Conservation (phyloP, 2,329 filamentous ascomycete species). For the Nemania bipapillata region DNA sequence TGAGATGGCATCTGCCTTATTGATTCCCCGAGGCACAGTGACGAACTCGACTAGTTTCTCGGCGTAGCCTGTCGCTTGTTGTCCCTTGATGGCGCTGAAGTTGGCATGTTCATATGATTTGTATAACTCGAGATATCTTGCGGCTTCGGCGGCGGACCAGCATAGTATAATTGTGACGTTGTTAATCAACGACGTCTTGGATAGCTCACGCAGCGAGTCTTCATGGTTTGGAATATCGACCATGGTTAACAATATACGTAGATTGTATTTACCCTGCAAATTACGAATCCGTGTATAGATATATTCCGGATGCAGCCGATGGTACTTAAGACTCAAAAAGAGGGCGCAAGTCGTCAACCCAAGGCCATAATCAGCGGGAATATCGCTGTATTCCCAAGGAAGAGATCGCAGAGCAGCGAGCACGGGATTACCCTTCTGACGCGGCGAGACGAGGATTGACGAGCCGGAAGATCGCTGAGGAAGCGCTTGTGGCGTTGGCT, state of each 20-base stretch:
- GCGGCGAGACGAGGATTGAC: conserved; percentile 86
- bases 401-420: conserved; percentile 82
- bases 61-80: conserved; percentile 83
- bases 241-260: conserved; percentile 87
- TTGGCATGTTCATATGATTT: conserved; percentile 90
- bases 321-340: conserved; percentile 95
- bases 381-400: conserved; percentile 96
- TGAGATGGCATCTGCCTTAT: conserved; percentile 92
- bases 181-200: conserved; percentile 91
- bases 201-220: conserved; percentile 85
- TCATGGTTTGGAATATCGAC: conserved; percentile 97
- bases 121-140: conserved; percentile 91
- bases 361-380: conserved; percentile 91
- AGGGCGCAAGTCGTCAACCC: conserved; percentile 88
- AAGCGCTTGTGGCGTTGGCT: conserved; percentile 89
- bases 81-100: conserved; percentile 83
- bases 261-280: conserved; percentile 83
- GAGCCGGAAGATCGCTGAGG: conserved; percentile 73
- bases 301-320: conserved; percentile 96
- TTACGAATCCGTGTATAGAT: conserved; percentile 92
- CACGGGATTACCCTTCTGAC: conserved; percentile 95
- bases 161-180: conserved; percentile 91
- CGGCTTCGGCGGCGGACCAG: conserved; percentile 94
- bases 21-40: conserved; percentile 87
- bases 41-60: conserved; percentile 93